Evolutionary conservation across 345 rosid species (phyloP), one percentile per base, ranked within the genome.

Genomic region (Salix purpurea): DNA sequence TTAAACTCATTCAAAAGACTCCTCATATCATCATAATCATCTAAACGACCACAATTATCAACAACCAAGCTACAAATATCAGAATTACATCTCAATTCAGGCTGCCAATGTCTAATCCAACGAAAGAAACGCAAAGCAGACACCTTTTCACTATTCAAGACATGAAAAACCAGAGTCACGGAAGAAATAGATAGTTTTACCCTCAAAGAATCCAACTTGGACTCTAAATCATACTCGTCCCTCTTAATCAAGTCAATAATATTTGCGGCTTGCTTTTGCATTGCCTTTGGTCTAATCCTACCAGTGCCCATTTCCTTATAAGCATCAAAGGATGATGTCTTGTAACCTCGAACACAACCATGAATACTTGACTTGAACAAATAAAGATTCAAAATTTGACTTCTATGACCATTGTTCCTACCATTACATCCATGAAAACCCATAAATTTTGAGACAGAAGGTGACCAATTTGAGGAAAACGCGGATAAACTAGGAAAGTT

Each of bases 11-110:
- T 24, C 69, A 87, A 74, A 72, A 86, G 73, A 42, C n/a, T 1
- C 44, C 28, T 28, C 83, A 87, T 83, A 8, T 79, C 69, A 12
- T 74, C 75, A 19, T 76, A 81, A 84, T 89, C 84, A 73, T 79
- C 81, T 67, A 82, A 78, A 50, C 78, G 78, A 67, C 90, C 92
- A 19, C 92, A 87, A 79, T 89, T 89, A 79, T 83, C 83, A 76
- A 89, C 54, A 56, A 83, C 77, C 66, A 89, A 80, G 78, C 89
- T 84, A 76, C 86, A 86, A 36, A 86, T 65, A 23, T 83, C 84
- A 69, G 80, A 77, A 69, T 84, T 65, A 54, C 56, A 1, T 30
- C 34, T 71, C 69, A 80, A 75, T 56, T 77, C 76, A 1, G 88
- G 90, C 60, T 71, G 78, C 24, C 61, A 71, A 9, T 23, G 8